Base-by-base conservation (phyloP, 2,329 filamentous ascomycete genomes). In the Knufia fluminis region DNA sequence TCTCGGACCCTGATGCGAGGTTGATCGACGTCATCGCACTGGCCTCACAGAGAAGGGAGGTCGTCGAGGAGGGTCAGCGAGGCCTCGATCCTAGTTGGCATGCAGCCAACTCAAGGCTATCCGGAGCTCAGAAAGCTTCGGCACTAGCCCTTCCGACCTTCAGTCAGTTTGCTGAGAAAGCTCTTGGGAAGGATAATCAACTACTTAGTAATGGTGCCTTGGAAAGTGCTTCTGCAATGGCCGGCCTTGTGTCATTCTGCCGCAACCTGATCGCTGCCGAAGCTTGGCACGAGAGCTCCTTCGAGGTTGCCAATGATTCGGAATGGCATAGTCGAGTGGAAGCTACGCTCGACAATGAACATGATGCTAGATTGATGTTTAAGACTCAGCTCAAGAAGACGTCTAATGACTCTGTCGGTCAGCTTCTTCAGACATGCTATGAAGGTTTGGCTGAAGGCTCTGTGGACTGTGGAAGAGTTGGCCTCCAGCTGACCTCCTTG, bases 11-110 rank as follows among this genome's bases (percentile, higher is more conserved):
- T 8, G 73, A 83, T 32, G 92, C 81, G 22, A 79, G 92, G 43
- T 96, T 88, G 86, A 85, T 96, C 41, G 81, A 96, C 63, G 78
- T 97, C 14, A 74, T 96, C 44, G 91, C 90, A 6, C 71, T 92
- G 7, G 82, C 82, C 10, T 75, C 75, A 2, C 85, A 90, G 62
- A 79, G 85, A 40, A 84, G 82, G 52, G 91, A 97, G 62, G 82
- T 97, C 2, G 68, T 86, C 1, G 92, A 98, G 62, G 91, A 97
- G 68, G 92, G 89, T 1, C 82, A 80, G 53, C 90, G 88, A 64
- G 92, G 92, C 0, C 74, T 96, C 3, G 88, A 95, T 66, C 82
- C 83, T 9, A 83, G 85, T 61, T 85, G 81, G 80, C 83, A 83
- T 43, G 40, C 50, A 3, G 54, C 57, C 3, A 59, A 56, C 40